Percentiles rank a stretch among this genome's conserved stretches.
These are phyloP conservation scores for Anethum foeniculum DNA, from an alignment of 140 eudicot species.

Conservation along the genomic window DNA sequence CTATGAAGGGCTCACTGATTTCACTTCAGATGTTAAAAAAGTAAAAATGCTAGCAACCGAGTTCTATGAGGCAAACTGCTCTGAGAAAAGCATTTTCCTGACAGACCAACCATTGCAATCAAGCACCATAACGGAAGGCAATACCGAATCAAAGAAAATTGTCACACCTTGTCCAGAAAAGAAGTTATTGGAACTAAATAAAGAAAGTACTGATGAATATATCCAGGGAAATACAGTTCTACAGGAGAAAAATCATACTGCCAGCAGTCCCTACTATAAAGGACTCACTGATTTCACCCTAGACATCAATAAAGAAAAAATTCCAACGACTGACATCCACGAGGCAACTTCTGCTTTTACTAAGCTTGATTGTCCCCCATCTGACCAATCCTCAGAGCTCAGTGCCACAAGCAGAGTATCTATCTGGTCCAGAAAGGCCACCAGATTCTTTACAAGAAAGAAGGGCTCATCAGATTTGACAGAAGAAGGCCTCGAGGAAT, in stretches of 20 bases:
- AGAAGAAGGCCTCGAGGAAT: background rate
- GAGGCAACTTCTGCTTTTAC: background rate
- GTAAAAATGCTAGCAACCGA: slow-evolving; percentile 21
- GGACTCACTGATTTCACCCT: slow-evolving; percentile 49
- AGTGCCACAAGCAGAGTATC: background rate
- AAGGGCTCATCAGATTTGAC: slow-evolving; percentile 1
- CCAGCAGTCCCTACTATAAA: slow-evolving; percentile 54
- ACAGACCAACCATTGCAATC: background rate
- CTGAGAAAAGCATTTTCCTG: background rate
- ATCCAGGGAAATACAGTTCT: slow-evolving; percentile 3
- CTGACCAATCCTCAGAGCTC: background rate
- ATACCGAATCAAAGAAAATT: background rate
- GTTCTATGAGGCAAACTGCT: background rate
- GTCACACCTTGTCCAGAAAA: background rate
- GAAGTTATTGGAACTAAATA: background rate
- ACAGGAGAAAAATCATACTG: slow-evolving; percentile 19
- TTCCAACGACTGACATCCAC: slow-evolving; percentile 6
- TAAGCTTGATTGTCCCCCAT: background rate
- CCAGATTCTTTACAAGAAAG: slow-evolving; percentile 1
- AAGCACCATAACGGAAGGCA: background rate
- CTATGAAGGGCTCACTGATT: slow-evolving; percentile 52
- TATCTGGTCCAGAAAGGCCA: background rate
- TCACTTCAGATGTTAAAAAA: slow-evolving; percentile 19
- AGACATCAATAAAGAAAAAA: slow-evolving; percentile 29
- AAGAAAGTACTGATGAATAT: background rate